A percentile compares a stretch with the other conserved stretches of the same genome.
phyloP scores from a whole-genome alignment of 2,329 filamentous ascomycete genomes.

The Penicillium sp. region DNA sequence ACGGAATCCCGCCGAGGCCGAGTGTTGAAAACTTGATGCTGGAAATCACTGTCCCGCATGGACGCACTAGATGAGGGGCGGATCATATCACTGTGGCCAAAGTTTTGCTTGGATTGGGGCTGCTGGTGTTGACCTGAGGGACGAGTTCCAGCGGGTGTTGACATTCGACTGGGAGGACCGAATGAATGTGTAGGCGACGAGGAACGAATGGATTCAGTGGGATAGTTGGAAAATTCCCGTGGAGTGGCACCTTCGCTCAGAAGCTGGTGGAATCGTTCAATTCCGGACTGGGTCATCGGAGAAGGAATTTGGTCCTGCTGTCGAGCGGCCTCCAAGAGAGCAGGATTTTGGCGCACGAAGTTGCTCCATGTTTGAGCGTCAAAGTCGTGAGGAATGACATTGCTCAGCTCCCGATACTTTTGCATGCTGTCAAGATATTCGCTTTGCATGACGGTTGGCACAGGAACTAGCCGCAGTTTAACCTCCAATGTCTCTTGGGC shows the following conservation, averaged over 20 bases:
- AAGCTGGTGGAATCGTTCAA: conserved; percentile 46
- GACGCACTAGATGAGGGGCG: conserved; percentile 62
- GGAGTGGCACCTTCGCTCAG: conserved; percentile 46
- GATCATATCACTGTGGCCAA: conserved; percentile 47
- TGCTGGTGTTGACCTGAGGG: conserved; percentile 24
- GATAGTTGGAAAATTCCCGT: conserved; percentile 37
- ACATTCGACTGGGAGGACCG: conserved; percentile 35
- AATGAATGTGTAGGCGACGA: conserved; percentile 41
- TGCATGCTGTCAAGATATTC: conserved; percentile 63
- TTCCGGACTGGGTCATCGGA: conserved; percentile 42
- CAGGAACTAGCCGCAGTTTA: conserved; percentile 78
- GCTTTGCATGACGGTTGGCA: conserved; percentile 63
- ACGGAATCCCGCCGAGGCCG: conserved; percentile 37
- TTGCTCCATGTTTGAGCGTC: conserved; percentile 76
- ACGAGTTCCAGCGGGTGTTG: conserved; percentile 36
- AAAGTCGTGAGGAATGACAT: conserved; percentile 57
- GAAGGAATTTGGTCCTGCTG: conserved; percentile 29
- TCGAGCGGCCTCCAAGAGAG: conserved; percentile 30
- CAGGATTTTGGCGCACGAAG: conserved; percentile 70
- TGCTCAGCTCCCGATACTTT: conserved; percentile 58
- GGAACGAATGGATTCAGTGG: conserved; percentile 33
- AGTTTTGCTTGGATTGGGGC: conserved; percentile 23
- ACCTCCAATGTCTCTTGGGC: conserved; percentile 86
- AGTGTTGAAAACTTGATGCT: conserved; percentile 21
- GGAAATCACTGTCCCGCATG: conserved; percentile 41